Conservation (phyloP, 2,329 filamentous ascomycete genomes). For the Arthrobotrys musiformis region DNA sequence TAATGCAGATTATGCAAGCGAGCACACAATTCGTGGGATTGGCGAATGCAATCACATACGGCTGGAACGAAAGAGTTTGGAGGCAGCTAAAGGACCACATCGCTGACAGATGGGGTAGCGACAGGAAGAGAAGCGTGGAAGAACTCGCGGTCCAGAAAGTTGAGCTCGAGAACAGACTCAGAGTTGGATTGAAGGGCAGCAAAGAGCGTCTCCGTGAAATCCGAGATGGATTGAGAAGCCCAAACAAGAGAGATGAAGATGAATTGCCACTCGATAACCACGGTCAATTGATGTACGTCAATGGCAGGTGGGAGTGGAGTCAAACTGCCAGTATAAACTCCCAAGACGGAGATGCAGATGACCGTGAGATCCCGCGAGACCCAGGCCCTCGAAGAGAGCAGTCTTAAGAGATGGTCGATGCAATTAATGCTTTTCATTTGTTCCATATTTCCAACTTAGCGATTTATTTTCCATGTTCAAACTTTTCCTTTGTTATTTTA, state of each 20-base stretch:
- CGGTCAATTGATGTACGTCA: conserved; percentile 48
- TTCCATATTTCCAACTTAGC: not conserved
- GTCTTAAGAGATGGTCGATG: not conserved
- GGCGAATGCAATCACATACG: conserved; percentile 63
- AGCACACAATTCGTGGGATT: conserved; percentile 63
- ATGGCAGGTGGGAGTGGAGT: conserved; percentile 53
- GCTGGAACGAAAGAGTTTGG: conserved; percentile 62
- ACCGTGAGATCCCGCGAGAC: not conserved
- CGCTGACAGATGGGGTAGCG: conserved; percentile 28
- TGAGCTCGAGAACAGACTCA: conserved; percentile 36
- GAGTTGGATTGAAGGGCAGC: conserved; percentile 35
- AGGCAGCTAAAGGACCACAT: conserved; percentile 34
- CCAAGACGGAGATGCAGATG: conserved; percentile 23
- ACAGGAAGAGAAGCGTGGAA: conserved; percentile 18
- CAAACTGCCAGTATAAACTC: conserved; percentile 40
- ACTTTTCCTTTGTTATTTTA: conserved; percentile 18
- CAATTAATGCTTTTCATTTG: conserved; percentile 17
- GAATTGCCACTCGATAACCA: conserved; percentile 25
- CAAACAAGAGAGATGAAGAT: conserved; percentile 24
- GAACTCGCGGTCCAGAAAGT: conserved; percentile 19
- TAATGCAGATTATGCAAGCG: conserved; percentile 61
- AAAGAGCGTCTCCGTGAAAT: conserved; percentile 47
- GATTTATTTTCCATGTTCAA: not conserved
- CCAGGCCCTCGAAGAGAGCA: not conserved
- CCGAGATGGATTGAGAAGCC: conserved; percentile 38